Conservation (phyloP, 345 rosid species). For the Hypericum perforatum region DNA sequence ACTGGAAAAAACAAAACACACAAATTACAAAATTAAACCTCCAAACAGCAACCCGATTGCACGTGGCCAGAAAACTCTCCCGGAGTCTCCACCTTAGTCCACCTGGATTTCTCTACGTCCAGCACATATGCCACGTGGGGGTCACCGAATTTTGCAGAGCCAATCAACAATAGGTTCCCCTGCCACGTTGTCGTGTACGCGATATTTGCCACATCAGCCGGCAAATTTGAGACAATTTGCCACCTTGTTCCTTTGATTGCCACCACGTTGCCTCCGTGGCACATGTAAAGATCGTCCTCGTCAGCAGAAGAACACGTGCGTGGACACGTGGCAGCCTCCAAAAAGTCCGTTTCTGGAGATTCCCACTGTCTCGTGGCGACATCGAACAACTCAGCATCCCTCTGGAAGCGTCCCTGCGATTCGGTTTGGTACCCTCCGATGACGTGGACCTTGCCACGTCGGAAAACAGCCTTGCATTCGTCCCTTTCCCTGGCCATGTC, state of each 20-base stretch:
- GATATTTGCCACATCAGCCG: conserved; percentile 33
- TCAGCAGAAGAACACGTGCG: conserved; percentile 20
- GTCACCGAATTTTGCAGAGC: conserved; percentile 25
- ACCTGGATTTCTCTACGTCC: conserved; percentile 24
- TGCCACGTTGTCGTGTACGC: conserved; percentile 33
- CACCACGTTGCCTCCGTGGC: conserved; percentile 34
- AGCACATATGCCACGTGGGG: conserved; percentile 25
- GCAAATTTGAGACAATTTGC: conserved; percentile 37
- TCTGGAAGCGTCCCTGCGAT: conserved; percentile 36
- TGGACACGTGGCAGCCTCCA: conserved; percentile 25
- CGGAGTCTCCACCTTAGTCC: conserved; percentile 36
- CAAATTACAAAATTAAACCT: conserved; percentile 21
- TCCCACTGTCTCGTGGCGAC: conserved; percentile 23
- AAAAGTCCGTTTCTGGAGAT: conserved; percentile 18
- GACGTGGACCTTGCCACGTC: conserved; percentile 34
- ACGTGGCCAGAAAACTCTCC: conserved; percentile 41
- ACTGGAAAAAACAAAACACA: not conserved
- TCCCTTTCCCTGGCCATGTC: conserved; percentile 46
- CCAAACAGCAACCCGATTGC: conserved; percentile 53
- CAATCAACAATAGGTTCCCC: conserved; percentile 50
- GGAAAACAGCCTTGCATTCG: conserved; percentile 39
- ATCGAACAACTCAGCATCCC: conserved; percentile 40
- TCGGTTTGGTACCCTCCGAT: conserved; percentile 48
- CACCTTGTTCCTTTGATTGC: conserved; percentile 20
- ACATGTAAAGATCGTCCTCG: conserved; percentile 28